Evolutionary conservation across 768 basidiomycete genomes (phyloP).

Genomic region (Termitomyces titanicus): DNA sequence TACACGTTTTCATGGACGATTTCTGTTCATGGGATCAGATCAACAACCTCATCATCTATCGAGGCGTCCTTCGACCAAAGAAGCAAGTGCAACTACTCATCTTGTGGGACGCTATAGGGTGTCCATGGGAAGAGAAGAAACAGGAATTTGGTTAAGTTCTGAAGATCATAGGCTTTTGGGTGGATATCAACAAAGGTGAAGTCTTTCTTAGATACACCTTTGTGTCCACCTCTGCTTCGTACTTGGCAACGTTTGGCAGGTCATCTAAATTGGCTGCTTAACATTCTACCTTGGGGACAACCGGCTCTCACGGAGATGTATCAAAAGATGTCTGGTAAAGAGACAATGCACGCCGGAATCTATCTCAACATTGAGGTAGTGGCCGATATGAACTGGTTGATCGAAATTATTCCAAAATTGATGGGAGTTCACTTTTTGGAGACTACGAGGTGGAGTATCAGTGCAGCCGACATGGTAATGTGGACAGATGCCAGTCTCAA

Average conservation of each 20-base stretch:
- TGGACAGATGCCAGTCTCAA: constrained; percentile 8
- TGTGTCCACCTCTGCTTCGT: background rate
- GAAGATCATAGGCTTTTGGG: constrained; percentile 30
- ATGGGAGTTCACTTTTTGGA: background rate
- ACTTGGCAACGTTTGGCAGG: constrained; percentile 27
- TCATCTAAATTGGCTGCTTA: constrained; percentile 30
- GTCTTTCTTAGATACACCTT: background rate
- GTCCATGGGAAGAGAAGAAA: constrained; percentile 25
- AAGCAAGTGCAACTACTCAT: constrained; percentile 24
- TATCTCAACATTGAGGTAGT: no score
- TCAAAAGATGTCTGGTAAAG: constrained; percentile 6
- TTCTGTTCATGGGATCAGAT: background rate
- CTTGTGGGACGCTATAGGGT: constrained; percentile 22
- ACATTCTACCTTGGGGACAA: constrained; percentile 17
- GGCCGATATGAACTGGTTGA: background rate
- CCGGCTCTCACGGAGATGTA: constrained; percentile 12
- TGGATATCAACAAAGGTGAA: constrained; percentile 12
- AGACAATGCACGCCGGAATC: no score
- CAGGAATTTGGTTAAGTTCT: constrained; percentile 21
- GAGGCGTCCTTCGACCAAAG: constrained; percentile 4
- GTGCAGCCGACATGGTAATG: constrained; percentile 1
- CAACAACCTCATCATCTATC: background rate
- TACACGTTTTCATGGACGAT: constrained; percentile 26
- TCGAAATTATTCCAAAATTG: background rate
- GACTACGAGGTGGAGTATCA: background rate